A percentile compares a stretch with the other conserved stretches of the same genome.
Evolutionary conservation across 441 rosid genomes (phyloP).

Genomic region (Populus trichocarpa): DNA sequence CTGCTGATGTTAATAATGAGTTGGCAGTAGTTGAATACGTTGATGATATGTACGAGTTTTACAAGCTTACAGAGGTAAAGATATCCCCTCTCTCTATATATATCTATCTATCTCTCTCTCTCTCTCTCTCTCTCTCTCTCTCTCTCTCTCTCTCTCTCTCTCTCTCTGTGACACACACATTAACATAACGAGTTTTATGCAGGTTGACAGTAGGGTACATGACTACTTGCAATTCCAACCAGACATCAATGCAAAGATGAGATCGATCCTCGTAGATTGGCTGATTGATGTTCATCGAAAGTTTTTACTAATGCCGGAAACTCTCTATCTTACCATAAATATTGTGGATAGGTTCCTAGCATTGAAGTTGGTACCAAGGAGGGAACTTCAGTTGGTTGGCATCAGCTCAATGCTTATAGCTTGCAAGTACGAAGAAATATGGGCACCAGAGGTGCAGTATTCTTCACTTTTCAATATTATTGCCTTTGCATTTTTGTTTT

Average conservation of each 20-base stretch:
- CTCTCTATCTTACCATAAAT: slow-evolving; percentile 72
- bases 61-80: slow-evolving; percentile 71
- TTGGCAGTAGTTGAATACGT: slow-evolving; percentile 82
- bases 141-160: neutral
- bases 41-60: slow-evolving; percentile 81
- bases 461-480: neutral
- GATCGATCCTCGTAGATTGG: slow-evolving; percentile 85
- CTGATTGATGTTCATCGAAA: slow-evolving; percentile 75
- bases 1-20: slow-evolving; percentile 57
- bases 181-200: slow-evolving; percentile 12
- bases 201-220: slow-evolving; percentile 60
- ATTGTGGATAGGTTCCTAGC: slow-evolving; percentile 76
- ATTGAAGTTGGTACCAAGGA: slow-evolving; percentile 49
- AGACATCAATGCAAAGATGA: slow-evolving; percentile 75
- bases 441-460: slow-evolving; percentile 71
- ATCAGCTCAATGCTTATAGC: slow-evolving; percentile 79
- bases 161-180: neutral
- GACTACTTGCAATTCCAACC: slow-evolving; percentile 69
- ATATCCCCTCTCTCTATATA: neutral
- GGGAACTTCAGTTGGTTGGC: slow-evolving; percentile 78
- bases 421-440: slow-evolving; percentile 87
- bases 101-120: too few relatives aligned
- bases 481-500: neutral
- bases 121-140: neutral
- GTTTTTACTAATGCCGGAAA: slow-evolving; percentile 76